Percentiles rank a stretch among this genome's conserved stretches.
Evolutionary conservation across 305 asterid species (phyloP).

Genomic region (Lippia alba): DNA sequence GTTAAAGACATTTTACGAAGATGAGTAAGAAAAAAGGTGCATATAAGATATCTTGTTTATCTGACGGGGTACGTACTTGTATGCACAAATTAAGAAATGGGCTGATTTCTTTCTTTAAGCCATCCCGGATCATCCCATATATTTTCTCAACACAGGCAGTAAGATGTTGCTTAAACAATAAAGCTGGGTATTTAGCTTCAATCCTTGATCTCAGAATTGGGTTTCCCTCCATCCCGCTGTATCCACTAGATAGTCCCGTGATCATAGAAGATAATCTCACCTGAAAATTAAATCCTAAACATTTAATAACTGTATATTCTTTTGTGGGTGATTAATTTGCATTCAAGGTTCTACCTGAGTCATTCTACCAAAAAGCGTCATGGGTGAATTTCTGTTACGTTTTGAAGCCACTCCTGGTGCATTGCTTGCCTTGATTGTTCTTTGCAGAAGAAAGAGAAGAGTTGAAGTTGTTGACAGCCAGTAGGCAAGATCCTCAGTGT

Average conservation of each 20-base stretch:
- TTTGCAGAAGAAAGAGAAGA: constrained; percentile 83
- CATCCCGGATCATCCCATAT: constrained; percentile 89
- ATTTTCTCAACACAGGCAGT: constrained; percentile 95
- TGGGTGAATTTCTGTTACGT: constrained; percentile 80
- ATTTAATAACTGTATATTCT: constrained; percentile 27
- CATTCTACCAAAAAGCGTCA: constrained; percentile 85
- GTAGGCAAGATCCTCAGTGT: constrained; percentile 68
- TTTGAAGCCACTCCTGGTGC: constrained; percentile 55
- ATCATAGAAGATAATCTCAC: constrained; percentile 73
- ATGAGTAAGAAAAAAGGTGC: constrained; percentile 17
- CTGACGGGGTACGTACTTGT: constrained; percentile 58
- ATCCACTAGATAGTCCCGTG: constrained; percentile 84
- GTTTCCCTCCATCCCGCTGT: constrained; percentile 93
- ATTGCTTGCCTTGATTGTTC: constrained; percentile 86
- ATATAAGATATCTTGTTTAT: constrained; percentile 13
- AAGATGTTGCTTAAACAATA: constrained; percentile 90
- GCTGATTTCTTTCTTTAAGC: constrained; percentile 85
- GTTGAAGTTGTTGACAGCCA: constrained; percentile 95
- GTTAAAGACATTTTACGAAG: constrained; percentile 41
- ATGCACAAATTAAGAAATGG: constrained; percentile 83
- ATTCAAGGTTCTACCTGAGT: constrained; percentile 67
- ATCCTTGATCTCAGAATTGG: constrained; percentile 69
- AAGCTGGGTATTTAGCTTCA: constrained; percentile 93
- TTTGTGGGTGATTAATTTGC: constrained; percentile 28
- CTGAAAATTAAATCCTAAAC: constrained; percentile 48